Conservation (phyloP, 306 rosid genomes). For the Rosa chinensis region DNA sequence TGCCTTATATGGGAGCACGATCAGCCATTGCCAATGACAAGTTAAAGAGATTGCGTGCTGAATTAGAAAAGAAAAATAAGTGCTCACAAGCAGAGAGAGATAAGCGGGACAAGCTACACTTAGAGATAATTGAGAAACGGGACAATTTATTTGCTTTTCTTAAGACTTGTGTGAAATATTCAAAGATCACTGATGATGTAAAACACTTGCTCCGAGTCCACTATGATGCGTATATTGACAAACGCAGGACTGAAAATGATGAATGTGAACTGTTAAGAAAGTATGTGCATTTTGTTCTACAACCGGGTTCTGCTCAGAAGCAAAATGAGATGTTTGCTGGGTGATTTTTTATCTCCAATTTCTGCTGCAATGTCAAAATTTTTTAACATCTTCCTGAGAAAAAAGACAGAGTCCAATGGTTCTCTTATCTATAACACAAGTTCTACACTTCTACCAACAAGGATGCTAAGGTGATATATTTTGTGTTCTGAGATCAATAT, state of each 20-base stretch:
- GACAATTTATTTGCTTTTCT: not conserved
- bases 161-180: not conserved
- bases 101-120: not conserved
- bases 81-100: not conserved
- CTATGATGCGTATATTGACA: not conserved
- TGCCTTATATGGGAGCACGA: not conserved
- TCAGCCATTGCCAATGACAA: not conserved
- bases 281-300: not conserved
- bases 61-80: too few species aligned
- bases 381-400: too few species aligned
- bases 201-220: not conserved
- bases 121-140: not conserved
- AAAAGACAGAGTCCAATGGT: not conserved
- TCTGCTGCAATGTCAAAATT: not conserved
- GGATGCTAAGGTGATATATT: not conserved
- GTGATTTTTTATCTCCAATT: not conserved
- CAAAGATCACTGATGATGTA: not conserved
- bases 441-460: not conserved
- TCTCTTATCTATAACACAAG: not conserved
- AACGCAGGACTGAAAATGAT: not conserved
- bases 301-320: not conserved
- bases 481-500: too few species aligned
- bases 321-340: not conserved
- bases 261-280: not conserved
- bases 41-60: too few species aligned